Percentiles rank a stretch among this genome's conserved stretches.
These are phyloP conservation scores for Wallemia hederae DNA, from an alignment of 1,284 basidiomycete species.

Conservation along the genomic window DNA sequence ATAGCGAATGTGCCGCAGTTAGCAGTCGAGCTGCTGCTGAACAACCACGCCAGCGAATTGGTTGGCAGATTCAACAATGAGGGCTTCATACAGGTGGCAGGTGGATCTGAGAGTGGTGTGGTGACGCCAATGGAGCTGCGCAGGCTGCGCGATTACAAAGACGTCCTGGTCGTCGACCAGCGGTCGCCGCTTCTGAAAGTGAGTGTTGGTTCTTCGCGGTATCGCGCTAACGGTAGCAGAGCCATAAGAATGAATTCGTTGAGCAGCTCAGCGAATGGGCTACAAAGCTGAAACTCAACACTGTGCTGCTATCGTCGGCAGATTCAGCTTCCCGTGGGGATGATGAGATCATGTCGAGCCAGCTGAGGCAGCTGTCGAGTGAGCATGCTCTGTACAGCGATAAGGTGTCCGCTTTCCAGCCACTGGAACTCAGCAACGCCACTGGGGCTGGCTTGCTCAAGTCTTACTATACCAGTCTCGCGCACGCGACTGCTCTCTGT, in stretches of 20 bases:
- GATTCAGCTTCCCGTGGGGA: background rate
- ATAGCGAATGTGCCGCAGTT: background rate
- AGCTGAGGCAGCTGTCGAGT: background rate
- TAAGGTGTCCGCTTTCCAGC: background rate
- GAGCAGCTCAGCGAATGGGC: background rate
- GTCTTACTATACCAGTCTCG: background rate
- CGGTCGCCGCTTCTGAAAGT: background rate
- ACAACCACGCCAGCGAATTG: background rate
- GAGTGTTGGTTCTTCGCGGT: background rate
- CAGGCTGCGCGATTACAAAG: background rate
- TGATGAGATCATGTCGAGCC: background rate
- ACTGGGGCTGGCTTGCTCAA: background rate
- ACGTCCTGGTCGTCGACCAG: background rate
- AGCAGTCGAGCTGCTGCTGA: background rate
- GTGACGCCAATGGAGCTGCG: background rate
- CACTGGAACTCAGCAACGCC: background rate
- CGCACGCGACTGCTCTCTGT: background rate
- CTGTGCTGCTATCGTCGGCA: background rate
- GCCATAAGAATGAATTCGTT: background rate
- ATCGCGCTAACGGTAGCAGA: background rate
- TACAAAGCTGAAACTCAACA: background rate
- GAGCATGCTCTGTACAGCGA: background rate
- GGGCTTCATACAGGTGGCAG: background rate
- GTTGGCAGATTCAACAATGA: background rate
- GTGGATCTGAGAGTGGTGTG: background rate